Percentiles rank a stretch among this genome's conserved stretches.
Evolutionary conservation across 495 filamentous ascomycete species (phyloP).

Genomic region (Schizothecium vesticola): DNA sequence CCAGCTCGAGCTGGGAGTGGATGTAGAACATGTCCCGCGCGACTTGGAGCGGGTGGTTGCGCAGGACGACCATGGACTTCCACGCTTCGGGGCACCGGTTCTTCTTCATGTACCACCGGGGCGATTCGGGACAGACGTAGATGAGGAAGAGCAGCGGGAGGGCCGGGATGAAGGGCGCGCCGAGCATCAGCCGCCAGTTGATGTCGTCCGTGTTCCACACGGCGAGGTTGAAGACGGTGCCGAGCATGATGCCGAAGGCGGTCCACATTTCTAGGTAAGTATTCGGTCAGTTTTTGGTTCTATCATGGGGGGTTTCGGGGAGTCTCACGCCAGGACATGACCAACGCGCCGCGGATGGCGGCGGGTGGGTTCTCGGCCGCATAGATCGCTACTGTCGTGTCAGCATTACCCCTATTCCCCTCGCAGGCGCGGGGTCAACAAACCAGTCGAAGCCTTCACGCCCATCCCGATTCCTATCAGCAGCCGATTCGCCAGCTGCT

Average conservation of each 20-base stretch:
- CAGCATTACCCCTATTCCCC: constrained; percentile 12
- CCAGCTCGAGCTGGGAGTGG: constrained; percentile 50
- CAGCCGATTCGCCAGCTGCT: constrained; percentile 58
- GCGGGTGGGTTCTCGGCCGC: constrained; percentile 74
- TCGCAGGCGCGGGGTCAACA: not conserved
- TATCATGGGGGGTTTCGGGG: not conserved
- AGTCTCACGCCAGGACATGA: constrained; percentile 69
- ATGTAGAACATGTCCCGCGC: constrained; percentile 75
- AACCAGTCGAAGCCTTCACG: constrained; percentile 45
- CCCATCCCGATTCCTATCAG: constrained; percentile 73
- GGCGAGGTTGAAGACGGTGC: constrained; percentile 64
- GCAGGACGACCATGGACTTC: constrained; percentile 54
- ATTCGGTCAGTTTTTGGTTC: not conserved
- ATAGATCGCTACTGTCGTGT: constrained; percentile 57
- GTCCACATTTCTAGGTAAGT: constrained; percentile 60
- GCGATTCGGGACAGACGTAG: constrained; percentile 70
- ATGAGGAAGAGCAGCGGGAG: constrained; percentile 60
- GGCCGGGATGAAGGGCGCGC: constrained; percentile 72
- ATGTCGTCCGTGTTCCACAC: constrained; percentile 49
- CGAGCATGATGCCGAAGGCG: constrained; percentile 73
- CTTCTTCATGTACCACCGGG: constrained; percentile 61
- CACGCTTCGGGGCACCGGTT: constrained; percentile 57
- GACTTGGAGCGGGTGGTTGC: constrained; percentile 62
- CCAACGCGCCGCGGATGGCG: constrained; percentile 67
- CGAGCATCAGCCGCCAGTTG: constrained; percentile 71